Percentiles rank a stretch among this genome's conserved stretches.
phyloP scores from a whole-genome alignment of 257 asterid genomes.

The Apocynum venetum region DNA sequence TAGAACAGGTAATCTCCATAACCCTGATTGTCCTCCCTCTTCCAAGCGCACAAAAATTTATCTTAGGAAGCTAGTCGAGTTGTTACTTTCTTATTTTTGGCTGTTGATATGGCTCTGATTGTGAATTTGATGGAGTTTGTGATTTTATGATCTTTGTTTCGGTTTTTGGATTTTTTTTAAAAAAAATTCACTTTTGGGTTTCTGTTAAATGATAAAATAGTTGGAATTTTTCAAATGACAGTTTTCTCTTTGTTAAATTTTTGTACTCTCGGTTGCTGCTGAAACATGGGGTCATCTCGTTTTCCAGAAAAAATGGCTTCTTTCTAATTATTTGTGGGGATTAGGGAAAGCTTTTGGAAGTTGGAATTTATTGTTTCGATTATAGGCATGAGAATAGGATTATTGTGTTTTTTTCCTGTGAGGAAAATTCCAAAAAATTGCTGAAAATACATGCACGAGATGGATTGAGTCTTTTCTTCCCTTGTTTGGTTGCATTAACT shows the following conservation, averaged over 20 bases:
- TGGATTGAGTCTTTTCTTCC: not conserved
- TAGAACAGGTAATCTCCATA: slow-evolving; percentile 10
- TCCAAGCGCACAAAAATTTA: not conserved
- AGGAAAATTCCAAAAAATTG: not conserved
- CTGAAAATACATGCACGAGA: no score
- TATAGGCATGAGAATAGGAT: not conserved
- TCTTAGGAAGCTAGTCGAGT: not conserved
- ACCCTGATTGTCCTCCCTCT: not conserved
- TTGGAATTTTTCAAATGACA: not conserved
- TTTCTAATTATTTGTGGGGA: not conserved
- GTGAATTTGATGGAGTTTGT: not conserved
- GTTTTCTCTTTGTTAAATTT: not conserved
- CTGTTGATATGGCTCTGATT: not conserved
- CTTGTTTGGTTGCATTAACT: not conserved
- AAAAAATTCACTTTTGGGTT: not conserved
- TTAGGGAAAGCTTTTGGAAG: not conserved
- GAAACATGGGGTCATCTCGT: not conserved
- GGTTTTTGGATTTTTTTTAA: not conserved
- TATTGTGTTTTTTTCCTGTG: not conserved
- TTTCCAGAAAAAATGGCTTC: not conserved
- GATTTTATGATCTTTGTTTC: not conserved
- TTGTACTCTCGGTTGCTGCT: no score
- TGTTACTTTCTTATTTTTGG: not conserved
- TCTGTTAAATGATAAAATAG: not conserved
- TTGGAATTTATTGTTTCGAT: not conserved